These are phyloP conservation scores for Corymbia maculata DNA, from an alignment of 345 rosid species.

Conservation along the genomic window DNA sequence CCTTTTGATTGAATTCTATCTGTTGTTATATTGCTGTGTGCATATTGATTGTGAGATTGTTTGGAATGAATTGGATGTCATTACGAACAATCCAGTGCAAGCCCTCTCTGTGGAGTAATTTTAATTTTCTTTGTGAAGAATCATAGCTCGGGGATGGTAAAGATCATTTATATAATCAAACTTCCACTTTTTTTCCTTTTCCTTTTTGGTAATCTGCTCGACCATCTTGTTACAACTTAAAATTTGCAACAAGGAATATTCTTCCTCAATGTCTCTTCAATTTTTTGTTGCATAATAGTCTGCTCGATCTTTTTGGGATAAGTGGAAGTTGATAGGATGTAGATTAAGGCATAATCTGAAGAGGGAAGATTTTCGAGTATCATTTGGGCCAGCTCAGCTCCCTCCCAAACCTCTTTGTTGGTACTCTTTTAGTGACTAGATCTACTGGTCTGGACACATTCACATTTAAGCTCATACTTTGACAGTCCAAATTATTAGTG, in stretches of 20 bases:
- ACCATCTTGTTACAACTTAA: not conserved
- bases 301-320: not conserved
- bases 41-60: not conserved
- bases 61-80: not conserved
- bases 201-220: not conserved
- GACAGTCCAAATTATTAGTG: not conserved
- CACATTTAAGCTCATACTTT: not conserved
- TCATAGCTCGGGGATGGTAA: not conserved
- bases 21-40: not conserved
- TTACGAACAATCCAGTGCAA: not conserved
- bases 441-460: not conserved
- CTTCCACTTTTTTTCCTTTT: not conserved
- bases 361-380: not conserved
- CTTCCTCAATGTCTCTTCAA: not conserved
- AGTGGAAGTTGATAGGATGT: not conserved
- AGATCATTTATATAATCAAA: not conserved
- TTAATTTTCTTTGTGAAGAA: not conserved
- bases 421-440: not conserved
- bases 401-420: not conserved
- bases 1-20: not conserved
- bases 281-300: not conserved
- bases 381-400: not conserved
- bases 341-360: not conserved
- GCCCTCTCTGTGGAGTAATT: not conserved
- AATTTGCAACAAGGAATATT: not conserved